A percentile compares a stretch with the other conserved stretches of the same genome.
Evolutionary conservation across 345 rosid species (phyloP).

Genomic region (Pugionium dolabratum): DNA sequence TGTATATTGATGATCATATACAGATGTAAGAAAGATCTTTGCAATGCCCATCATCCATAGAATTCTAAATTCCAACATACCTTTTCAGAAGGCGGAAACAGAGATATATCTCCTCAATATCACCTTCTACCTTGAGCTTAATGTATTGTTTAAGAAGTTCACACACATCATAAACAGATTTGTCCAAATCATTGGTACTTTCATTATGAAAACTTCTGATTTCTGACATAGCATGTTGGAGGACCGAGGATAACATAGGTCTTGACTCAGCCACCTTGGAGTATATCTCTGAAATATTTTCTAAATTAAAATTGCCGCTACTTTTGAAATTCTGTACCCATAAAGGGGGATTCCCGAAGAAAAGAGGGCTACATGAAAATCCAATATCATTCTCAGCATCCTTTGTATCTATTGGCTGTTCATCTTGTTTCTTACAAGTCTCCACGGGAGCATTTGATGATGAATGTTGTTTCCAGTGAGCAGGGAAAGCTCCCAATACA

Average conservation of each 20-base stretch:
- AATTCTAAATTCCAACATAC: constrained; percentile 36
- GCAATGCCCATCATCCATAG: constrained; percentile 6
- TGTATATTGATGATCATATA: not conserved
- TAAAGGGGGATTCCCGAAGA: constrained; percentile 76
- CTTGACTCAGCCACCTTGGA: constrained; percentile 50
- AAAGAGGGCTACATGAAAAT: constrained; percentile 43
- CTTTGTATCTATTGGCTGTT: constrained; percentile 34
- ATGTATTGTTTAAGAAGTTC: constrained; percentile 72
- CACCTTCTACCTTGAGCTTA: constrained; percentile 62
- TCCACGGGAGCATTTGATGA: constrained; percentile 39
- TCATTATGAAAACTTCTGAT: constrained; percentile 39
- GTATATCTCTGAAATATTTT: constrained; percentile 57
- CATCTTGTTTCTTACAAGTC: constrained; percentile 40
- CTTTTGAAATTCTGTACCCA: constrained; percentile 70
- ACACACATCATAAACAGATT: constrained; percentile 50
- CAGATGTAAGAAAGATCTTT: not conserved
- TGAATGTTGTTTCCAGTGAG: constrained; percentile 49
- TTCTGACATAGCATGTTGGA: constrained; percentile 53
- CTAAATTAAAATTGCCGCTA: constrained; percentile 54
- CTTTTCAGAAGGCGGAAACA: constrained; percentile 75
- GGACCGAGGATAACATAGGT: constrained; percentile 52
- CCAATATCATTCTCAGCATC: constrained; percentile 44
- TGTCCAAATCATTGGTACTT: constrained; percentile 47
- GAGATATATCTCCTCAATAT: constrained; percentile 78
- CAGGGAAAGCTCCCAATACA: constrained; percentile 65